Percentiles rank a stretch among this genome's conserved stretches.
phyloP scores from a whole-genome alignment of 108 stramenopile species.

The Fistulifera solaris region DNA sequence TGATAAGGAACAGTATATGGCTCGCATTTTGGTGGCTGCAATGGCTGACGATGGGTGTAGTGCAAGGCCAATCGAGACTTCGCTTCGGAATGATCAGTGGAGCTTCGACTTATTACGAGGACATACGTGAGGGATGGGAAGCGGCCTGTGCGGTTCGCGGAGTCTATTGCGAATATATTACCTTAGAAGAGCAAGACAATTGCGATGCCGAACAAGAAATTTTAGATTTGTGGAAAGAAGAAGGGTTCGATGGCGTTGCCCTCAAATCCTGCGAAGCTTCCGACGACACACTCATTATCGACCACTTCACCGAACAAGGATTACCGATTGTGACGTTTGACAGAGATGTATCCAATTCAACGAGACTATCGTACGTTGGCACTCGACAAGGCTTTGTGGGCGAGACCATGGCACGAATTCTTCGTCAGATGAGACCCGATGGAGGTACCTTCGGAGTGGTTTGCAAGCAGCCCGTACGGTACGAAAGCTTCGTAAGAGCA shows the following conservation, averaged over 20 bases:
- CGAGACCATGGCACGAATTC: conserved; percentile 14
- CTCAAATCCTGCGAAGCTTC: background rate
- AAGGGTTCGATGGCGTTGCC: background rate
- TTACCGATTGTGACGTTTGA: conserved; percentile 27
- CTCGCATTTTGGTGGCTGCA: too few species aligned
- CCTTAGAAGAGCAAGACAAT: background rate
- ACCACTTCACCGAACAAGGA: background rate
- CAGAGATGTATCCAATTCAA: conserved; percentile 12
- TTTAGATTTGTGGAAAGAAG: background rate
- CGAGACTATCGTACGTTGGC: conserved; percentile 23
- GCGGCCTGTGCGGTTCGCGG: background rate
- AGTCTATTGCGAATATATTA: background rate
- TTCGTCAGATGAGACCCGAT: conserved; percentile 19
- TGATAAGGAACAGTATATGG: too few species aligned
- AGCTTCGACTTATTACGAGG: conserved; percentile 1
- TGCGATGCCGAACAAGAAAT: background rate
- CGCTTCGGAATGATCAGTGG: background rate
- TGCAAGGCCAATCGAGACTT: too few species aligned
- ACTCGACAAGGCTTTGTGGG: conserved; percentile 26
- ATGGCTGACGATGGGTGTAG: too few species aligned
- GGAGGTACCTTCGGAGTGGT: conserved; percentile 26
- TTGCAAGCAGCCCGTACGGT: background rate
- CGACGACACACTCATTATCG: background rate
- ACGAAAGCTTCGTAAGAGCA: background rate
- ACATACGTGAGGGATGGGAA: conserved; percentile 1